Conservation (phyloP, 169 alveolate species). For the Besnoitia besnoiti region DNA sequence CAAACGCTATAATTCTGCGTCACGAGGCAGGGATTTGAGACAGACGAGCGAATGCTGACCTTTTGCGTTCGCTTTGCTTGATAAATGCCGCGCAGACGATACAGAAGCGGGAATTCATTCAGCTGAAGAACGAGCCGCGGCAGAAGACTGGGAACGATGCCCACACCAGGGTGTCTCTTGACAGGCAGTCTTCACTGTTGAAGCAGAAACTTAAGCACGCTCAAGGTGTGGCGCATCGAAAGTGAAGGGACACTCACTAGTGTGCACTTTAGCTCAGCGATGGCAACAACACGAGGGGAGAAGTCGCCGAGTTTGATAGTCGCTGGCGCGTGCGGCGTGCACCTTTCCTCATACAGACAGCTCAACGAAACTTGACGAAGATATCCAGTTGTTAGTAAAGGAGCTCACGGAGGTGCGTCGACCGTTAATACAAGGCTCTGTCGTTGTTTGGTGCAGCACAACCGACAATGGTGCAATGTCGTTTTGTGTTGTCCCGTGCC, state of each 20-base stretch:
- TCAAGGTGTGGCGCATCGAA: slow-evolving; percentile 17
- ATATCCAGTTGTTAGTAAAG: neutral
- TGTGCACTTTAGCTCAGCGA: too few species aligned
- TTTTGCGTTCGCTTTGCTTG: neutral
- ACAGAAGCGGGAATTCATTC: slow-evolving; percentile 87
- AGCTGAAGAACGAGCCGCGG: slow-evolving; percentile 81
- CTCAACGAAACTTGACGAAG: neutral
- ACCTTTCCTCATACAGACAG: neutral
- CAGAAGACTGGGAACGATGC: slow-evolving; percentile 1
- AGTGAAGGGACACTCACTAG: too few species aligned
- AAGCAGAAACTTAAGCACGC: slow-evolving; percentile 35
- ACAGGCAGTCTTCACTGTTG: slow-evolving; percentile 23
- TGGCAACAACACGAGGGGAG: too few species aligned
- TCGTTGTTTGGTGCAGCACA: neutral
- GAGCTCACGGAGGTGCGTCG: neutral
- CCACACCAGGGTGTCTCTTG: slow-evolving; percentile 13
- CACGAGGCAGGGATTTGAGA: too few species aligned
- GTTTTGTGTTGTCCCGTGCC: neutral
- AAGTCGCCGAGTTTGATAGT: too few species aligned
- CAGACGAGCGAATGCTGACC: too few species aligned
- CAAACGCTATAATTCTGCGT: too few species aligned
- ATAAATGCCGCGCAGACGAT: slow-evolving; percentile 62
- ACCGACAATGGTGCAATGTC: neutral
- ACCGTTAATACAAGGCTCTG: neutral
- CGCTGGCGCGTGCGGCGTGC: too few species aligned